Percentiles rank a stretch among this genome's conserved stretches.
Evolutionary conservation across 257 asterid genomes (phyloP).

Genomic region (Cordia subcordata): DNA sequence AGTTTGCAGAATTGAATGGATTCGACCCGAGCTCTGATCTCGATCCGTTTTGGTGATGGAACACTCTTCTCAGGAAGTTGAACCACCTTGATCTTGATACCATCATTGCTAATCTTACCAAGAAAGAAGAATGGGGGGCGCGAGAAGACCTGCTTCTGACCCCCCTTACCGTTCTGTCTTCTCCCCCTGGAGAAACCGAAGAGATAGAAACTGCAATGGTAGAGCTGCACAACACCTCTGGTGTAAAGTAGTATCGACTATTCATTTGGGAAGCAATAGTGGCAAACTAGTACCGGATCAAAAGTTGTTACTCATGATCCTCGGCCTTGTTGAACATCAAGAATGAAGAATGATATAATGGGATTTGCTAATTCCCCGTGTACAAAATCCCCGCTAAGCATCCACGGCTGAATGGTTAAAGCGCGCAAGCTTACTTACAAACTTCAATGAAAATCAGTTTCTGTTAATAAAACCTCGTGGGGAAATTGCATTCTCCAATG

Average conservation of each 20-base stretch:
- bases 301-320: background rate
- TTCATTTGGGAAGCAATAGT: constrained; percentile 25
- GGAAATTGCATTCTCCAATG: too few relatives aligned
- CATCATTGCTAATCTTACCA: constrained; percentile 51
- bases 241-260: constrained; percentile 35
- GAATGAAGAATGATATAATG: too few relatives aligned
- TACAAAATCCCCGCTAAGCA: too few relatives aligned
- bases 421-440: too few relatives aligned
- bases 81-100: constrained; percentile 63
- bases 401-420: background rate
- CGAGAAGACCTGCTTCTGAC: constrained; percentile 33
- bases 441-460: too few relatives aligned
- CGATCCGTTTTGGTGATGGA: constrained; percentile 71
- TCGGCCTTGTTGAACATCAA: too few relatives aligned
- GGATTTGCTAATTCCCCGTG: too few relatives aligned
- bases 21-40: constrained; percentile 68
- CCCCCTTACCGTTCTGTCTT: constrained; percentile 23
- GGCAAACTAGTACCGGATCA: background rate
- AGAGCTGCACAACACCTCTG: constrained; percentile 37
- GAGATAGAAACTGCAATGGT: constrained; percentile 21
- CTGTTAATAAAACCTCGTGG: too few relatives aligned
- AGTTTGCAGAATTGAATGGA: constrained; percentile 53
- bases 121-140: constrained; percentile 27
- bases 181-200: constrained; percentile 15
- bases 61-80: constrained; percentile 56